Conservation (phyloP, 305 asterid species). For the Ilex paraguariensis region DNA sequence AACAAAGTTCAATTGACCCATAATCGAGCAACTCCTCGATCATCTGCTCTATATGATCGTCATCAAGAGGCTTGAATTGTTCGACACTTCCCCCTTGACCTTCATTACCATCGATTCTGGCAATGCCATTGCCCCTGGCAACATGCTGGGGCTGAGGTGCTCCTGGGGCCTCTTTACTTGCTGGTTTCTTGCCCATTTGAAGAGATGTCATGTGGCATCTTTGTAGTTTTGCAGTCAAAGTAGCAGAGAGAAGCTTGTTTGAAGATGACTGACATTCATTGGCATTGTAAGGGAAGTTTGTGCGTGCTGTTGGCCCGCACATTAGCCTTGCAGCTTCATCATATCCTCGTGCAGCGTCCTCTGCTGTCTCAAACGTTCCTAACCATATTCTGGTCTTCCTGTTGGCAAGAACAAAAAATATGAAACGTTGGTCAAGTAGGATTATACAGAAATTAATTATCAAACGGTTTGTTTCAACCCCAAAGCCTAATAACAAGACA, state of each 20-base stretch:
- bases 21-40: conserved; percentile 82
- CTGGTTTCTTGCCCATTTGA: conserved; percentile 32
- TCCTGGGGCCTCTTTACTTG: conserved; percentile 9
- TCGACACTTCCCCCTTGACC: conserved; percentile 19
- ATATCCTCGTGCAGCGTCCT: conserved; percentile 85
- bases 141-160: conserved; percentile 8
- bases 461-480: background rate
- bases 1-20: conserved; percentile 54
- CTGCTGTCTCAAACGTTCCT: conserved; percentile 87
- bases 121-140: conserved; percentile 2
- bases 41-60: conserved; percentile 83
- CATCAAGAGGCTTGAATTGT: conserved; percentile 46
- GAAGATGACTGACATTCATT: conserved; percentile 44
- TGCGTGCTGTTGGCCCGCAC: conserved; percentile 73
- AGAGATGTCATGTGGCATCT: conserved; percentile 60
- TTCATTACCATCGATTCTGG: conserved; percentile 5
- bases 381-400: conserved; percentile 93
- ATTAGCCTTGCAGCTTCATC: conserved; percentile 84
- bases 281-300: conserved; percentile 46
- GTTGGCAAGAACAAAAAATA: conserved; percentile 1
- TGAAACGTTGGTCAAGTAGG: too few species aligned
- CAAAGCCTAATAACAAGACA: background rate
- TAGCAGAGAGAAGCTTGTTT: conserved; percentile 50
- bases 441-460: too few species aligned
- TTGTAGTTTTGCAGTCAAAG: conserved; percentile 67